Conservation (phyloP, 768 basidiomycete species). For the Russula sp. region DNA sequence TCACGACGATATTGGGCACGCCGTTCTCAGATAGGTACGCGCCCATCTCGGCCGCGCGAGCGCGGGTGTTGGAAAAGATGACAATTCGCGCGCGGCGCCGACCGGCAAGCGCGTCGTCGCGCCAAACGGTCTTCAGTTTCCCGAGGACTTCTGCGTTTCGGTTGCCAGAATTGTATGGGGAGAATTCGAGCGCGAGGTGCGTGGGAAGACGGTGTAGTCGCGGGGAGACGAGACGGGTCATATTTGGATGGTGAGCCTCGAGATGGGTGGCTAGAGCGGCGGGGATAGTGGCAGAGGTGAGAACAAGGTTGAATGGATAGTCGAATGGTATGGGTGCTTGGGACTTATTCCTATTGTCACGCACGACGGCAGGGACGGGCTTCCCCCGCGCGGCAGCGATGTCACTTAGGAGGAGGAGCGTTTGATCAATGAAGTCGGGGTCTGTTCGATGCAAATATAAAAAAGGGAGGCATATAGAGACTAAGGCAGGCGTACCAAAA, state of each 20-base stretch:
- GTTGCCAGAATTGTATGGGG: constrained; percentile 75
- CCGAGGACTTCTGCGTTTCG: constrained; percentile 76
- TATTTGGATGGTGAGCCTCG: constrained; percentile 54
- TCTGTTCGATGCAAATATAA: constrained; percentile 45
- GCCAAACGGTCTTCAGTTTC: constrained; percentile 72
- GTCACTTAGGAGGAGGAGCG: constrained; percentile 64
- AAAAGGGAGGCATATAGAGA: not conserved
- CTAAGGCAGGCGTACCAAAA: constrained; percentile 55
- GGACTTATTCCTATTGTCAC: not conserved
- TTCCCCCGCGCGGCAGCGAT: constrained; percentile 61
- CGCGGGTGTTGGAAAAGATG: constrained; percentile 68
- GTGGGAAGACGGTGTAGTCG: constrained; percentile 75
- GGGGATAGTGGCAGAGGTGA: constrained; percentile 88
- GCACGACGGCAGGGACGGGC: constrained; percentile 37
- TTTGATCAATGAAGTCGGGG: constrained; percentile 76
- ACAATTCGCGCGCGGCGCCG: constrained; percentile 60
- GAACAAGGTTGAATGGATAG: constrained; percentile 77
- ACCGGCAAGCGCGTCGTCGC: constrained; percentile 49
- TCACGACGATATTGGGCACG: constrained; percentile 22
- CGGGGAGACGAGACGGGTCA: constrained; percentile 77
- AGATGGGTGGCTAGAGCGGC: constrained; percentile 66
- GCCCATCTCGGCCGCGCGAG: constrained; percentile 27
- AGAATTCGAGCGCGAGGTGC: constrained; percentile 67
- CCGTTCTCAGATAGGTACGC: constrained; percentile 21
- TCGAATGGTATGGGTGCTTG: constrained; percentile 37